Base-by-base conservation (phyloP, 208 protist species). In the Porcisia deanei region DNA sequence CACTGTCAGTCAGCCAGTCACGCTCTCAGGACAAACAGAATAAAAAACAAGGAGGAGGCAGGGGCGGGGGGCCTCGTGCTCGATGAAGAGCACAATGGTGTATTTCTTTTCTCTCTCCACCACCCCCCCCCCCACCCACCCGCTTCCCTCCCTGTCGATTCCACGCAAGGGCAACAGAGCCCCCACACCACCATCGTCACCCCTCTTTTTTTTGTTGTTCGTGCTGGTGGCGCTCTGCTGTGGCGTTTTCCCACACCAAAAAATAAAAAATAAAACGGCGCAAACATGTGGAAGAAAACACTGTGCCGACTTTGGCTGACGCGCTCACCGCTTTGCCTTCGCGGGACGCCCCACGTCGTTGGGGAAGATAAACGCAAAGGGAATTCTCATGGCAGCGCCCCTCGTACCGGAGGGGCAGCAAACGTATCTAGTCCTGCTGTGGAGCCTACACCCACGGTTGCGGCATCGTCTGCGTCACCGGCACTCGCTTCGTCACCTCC, bases 211-310 rank as follows among this genome's bases (percentile, higher is more conserved):
- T 10, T 71, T 22, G 6, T 22, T 25, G 34, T 64, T 25, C 30
- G 4, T n/a, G 18, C 25, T 67, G 10, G 20, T 65, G 22, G n/a
- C 30, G 30, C 1, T 52, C 52, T 54, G 34, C 60, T 9, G 0
- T 4, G n/a, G 25, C 60, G 39, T 43, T 8, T 37, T 20, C 12
- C 30, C 30, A 30, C 30, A 30, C 30, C 41, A 30, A 30, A 5
- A 8, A 30, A 30, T 2, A 8, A 30, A 67, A 37, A 7, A 52
- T 37, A 67, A 52, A 5, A 52, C 47, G 34, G 5, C 34, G 37
- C 39, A 0, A 37, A 39, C 12, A 80, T 81, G 76, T 81, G 76
- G 71, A 71, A 41, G 2, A 64, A 39, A 25, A 70, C 57, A 3
- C 3, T 53, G 25, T n/a, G 60, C 14, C 34, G 30, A 1, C 58